These are phyloP conservation scores for Mycena albidolilacea DNA, from an alignment of 768 basidiomycete genomes.

Conservation along the genomic window DNA sequence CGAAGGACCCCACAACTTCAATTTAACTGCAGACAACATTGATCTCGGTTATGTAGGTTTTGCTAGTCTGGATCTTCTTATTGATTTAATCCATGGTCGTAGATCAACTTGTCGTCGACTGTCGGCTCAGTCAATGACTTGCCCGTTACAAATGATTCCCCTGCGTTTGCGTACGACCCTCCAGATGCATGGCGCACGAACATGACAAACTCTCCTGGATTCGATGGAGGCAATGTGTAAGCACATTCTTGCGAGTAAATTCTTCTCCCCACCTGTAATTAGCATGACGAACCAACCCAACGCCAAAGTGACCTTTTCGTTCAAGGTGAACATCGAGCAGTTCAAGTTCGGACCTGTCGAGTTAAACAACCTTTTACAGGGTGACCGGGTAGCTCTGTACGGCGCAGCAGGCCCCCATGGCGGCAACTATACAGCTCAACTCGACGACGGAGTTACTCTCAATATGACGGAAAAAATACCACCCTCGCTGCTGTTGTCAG, in stretches of 20 bases:
- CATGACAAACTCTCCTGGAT: too few relatives aligned
- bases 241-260: not conserved
- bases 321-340: not conserved
- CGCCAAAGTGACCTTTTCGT: slow-evolving; percentile 5
- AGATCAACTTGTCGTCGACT: slow-evolving; percentile 1
- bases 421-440: slow-evolving; percentile 47
- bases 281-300: not conserved
- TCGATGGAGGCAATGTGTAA: not conserved
- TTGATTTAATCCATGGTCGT: not conserved
- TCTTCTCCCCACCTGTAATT: not conserved
- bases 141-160: not conserved
- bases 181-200: slow-evolving; percentile 6
- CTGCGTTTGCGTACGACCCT: slow-evolving; percentile 5
- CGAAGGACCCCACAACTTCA: not conserved
- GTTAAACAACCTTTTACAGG: slow-evolving; percentile 18
- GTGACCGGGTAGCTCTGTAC: slow-evolving; percentile 54
- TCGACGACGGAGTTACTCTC: slow-evolving; percentile 42
- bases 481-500: not conserved
- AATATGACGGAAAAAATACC: not conserved
- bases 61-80: not conserved
- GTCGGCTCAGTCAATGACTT: not conserved
- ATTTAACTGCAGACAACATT: not conserved
- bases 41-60: not conserved
- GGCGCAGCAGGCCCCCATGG: slow-evolving; percentile 54
- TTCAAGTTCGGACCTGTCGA: not conserved